These are phyloP conservation scores for Arabidopsis thaliana DNA, from an alignment of 345 rosid species.

Conservation along the genomic window DNA sequence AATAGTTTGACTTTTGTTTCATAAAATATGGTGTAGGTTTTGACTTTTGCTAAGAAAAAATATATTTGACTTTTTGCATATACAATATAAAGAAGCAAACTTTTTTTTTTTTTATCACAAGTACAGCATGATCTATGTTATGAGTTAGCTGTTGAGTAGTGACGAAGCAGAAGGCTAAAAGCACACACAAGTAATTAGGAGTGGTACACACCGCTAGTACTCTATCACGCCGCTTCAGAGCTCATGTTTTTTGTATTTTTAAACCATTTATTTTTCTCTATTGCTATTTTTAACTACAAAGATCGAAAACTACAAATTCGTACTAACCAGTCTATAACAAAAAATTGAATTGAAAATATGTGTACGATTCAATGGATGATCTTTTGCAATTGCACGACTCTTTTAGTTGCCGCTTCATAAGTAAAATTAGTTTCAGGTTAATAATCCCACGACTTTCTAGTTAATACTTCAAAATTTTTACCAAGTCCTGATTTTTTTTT, in stretches of 20 bases:
- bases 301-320: background rate
- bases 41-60: background rate
- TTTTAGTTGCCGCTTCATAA: too few species aligned
- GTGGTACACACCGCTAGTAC: slow-evolving; percentile 41
- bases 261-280: background rate
- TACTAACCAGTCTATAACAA: background rate
- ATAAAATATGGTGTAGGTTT: background rate
- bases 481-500: background rate
- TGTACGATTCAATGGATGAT: background rate
- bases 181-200: slow-evolving; percentile 26
- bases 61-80: slow-evolving; percentile 18
- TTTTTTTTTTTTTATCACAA: slow-evolving; percentile 3
- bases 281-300: background rate
- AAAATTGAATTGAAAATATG: background rate
- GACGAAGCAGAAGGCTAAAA: slow-evolving; percentile 29
- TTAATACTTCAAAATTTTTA: background rate
- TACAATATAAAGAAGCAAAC: background rate
- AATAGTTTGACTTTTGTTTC: slow-evolving; percentile 36
- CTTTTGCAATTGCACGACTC: background rate
- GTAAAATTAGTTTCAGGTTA: background rate
- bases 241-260: background rate
- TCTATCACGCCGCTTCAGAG: slow-evolving; percentile 26
- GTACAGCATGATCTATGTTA: slow-evolving; percentile 38
- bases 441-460: background rate
- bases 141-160: slow-evolving; percentile 31